phyloP scores from a whole-genome alignment of 1,139 yeast genomes.

The Debaryomyces sp. region DNA sequence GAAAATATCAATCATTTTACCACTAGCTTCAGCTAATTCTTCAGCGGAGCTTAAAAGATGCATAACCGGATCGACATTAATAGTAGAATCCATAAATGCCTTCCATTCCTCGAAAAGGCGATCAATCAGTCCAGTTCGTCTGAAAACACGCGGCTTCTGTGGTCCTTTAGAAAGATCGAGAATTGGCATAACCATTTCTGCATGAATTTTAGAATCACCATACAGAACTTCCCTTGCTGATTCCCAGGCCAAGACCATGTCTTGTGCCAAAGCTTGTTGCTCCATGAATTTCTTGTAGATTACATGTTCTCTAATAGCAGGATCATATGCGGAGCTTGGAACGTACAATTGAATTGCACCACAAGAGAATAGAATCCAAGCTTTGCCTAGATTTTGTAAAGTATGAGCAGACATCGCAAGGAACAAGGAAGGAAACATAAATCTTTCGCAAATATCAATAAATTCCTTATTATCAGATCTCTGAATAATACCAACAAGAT shows the following conservation, averaged over 20 bases:
- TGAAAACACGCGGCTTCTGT: conserved; percentile 62
- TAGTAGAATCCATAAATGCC: conserved; percentile 65
- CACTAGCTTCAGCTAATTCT: conserved; percentile 23
- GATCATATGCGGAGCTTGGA: conserved; percentile 85
- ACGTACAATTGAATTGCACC: conserved; percentile 74
- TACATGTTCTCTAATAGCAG: conserved; percentile 86
- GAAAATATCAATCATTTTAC: conserved; percentile 57
- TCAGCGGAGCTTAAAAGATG: conserved; percentile 40
- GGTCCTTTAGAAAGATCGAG: conserved; percentile 31
- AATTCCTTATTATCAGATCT: conserved; percentile 23
- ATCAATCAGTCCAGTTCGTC: conserved; percentile 57
- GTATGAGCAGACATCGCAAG: conserved; percentile 16
- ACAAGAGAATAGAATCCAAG: conserved; percentile 69
- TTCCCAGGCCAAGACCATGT: conserved; percentile 50
- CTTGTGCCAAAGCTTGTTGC: conserved; percentile 28
- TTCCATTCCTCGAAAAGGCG: conserved; percentile 81
- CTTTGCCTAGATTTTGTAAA: conserved; percentile 52
- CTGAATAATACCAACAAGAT: conserved; percentile 6
- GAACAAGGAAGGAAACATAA: conserved; percentile 47
- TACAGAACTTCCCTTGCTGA: conserved; percentile 49
- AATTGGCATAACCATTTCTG: conserved; percentile 43
- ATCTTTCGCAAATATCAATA: conserved; percentile 29
- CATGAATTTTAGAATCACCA: conserved; percentile 52
- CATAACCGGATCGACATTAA: conserved; percentile 50
- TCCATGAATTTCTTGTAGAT: conserved; percentile 46